These are phyloP conservation scores for Pseudofabraea citricarpa DNA, from an alignment of 2,329 filamentous ascomycete species.

Conservation along the genomic window DNA sequence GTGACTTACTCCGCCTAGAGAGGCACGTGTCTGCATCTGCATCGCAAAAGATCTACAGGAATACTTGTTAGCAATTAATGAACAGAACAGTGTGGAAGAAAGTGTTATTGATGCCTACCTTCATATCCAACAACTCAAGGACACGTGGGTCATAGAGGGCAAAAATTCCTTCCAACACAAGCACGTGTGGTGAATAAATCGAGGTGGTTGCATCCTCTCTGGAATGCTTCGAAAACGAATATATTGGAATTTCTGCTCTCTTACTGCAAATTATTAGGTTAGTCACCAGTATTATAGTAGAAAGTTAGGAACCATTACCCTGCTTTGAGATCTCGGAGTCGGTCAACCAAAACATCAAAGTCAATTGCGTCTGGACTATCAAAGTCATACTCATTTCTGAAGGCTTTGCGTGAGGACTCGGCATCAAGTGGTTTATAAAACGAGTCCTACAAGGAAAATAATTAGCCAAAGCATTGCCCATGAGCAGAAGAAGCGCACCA, in stretches of 20 bases:
- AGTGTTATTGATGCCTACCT: conserved; percentile 54
- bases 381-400: conserved; percentile 91
- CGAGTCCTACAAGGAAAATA: conserved; percentile 62
- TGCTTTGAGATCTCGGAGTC: conserved; percentile 78
- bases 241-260: conserved; percentile 86
- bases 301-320: no score
- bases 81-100: no score
- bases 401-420: conserved; percentile 75
- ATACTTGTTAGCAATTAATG: no score
- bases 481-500: conserved; percentile 52
- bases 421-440: conserved; percentile 89
- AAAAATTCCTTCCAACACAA: conserved; percentile 94
- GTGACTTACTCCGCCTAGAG: conserved; percentile 71
- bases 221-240: conserved; percentile 91
- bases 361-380: conserved; percentile 92
- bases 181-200: conserved; percentile 93
- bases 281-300: no score
- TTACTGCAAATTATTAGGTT: conserved; percentile 50
- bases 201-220: conserved; percentile 74
- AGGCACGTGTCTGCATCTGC: conserved; percentile 93
- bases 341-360: conserved; percentile 81
- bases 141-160: conserved; percentile 86
- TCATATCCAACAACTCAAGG: conserved; percentile 84
- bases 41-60: conserved; percentile 78
- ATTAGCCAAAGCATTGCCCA: background rate